Evolutionary conservation across 106 monocot genomes (phyloP).

Genomic region (Iris macrosiphon): DNA sequence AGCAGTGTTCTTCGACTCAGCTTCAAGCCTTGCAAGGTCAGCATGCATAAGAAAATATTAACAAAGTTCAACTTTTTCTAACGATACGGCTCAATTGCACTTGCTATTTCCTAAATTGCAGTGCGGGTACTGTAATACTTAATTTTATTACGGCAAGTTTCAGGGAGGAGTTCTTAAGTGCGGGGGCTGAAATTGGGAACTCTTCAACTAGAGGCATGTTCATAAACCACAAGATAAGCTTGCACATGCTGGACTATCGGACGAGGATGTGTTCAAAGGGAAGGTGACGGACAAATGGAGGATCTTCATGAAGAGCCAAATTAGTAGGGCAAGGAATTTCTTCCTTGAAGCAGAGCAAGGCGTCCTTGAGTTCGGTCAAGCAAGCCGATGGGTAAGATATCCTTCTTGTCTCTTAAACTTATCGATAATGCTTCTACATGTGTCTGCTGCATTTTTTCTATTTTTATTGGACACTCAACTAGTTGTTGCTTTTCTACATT

Average conservation of each 20-base stretch:
- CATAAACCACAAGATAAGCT: constrained; percentile 82
- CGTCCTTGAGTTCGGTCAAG: constrained; percentile 59
- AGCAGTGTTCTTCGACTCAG: constrained; percentile 37
- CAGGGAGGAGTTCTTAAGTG: constrained; percentile 41
- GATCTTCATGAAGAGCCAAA: constrained; percentile 78
- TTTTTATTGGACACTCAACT: no score
- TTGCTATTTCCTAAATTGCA: no score
- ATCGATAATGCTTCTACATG: no score
- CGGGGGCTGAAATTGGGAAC: constrained; percentile 13
- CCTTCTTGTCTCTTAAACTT: no score
- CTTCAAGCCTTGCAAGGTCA: constrained; percentile 43
- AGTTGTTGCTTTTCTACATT: no score
- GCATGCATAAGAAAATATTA: no score
- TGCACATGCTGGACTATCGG: constrained; percentile 55
- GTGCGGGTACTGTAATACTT: not conserved
- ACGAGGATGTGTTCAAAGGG: constrained; percentile 74
- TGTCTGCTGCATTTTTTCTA: no score
- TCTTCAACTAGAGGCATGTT: constrained; percentile 43
- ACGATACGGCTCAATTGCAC: no score
- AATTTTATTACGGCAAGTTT: constrained; percentile 14
- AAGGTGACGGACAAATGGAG: constrained; percentile 79
- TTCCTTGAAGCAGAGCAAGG: constrained; percentile 73
- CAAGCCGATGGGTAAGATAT: constrained; percentile 70
- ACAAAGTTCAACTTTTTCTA: no score
- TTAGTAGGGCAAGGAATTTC: constrained; percentile 74